These are phyloP conservation scores for Tetradesmus lagerheimii DNA, from an alignment of 139 green algal genomes.

Conservation along the genomic window DNA sequence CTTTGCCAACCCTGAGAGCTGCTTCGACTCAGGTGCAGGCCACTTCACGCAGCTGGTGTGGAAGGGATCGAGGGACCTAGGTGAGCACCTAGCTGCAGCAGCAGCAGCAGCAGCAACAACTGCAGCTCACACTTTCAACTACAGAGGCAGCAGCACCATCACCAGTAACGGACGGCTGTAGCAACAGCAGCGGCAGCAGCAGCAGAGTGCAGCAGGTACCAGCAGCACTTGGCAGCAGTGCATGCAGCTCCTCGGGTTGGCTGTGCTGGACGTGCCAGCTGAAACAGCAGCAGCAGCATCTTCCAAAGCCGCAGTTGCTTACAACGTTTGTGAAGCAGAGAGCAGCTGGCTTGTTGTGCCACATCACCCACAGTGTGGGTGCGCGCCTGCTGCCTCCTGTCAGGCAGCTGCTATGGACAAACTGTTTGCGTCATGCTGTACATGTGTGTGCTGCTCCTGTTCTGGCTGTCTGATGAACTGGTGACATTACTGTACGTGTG, in stretches of 20 bases:
- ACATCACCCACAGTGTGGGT: too few species aligned
- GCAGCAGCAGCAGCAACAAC: not conserved
- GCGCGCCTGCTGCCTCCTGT: too few species aligned
- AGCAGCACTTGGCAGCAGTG: too few species aligned
- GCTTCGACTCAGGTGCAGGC: not conserved
- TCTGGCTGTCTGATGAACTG: not conserved
- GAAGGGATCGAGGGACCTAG: not conserved
- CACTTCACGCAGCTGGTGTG: not conserved
- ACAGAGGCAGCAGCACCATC: not conserved
- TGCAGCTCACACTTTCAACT: not conserved
- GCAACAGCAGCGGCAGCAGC: not conserved
- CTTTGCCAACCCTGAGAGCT: not conserved
- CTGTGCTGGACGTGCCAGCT: too few species aligned
- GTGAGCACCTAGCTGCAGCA: not conserved
- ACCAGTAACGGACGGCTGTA: not conserved
- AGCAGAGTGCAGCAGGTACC: too few species aligned
- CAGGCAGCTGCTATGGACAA: too few species aligned
- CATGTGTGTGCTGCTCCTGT: not conserved
- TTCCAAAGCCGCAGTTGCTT: too few species aligned
- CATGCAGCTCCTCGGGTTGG: too few species aligned
- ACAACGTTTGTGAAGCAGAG: too few species aligned
- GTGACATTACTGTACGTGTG: not conserved
- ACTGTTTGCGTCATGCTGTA: not conserved
- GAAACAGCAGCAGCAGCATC: too few species aligned
- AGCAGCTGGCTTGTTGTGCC: too few species aligned